These are phyloP conservation scores for Neurospora sp. DNA, from an alignment of 2,329 filamentous ascomycete genomes.

Conservation along the genomic window DNA sequence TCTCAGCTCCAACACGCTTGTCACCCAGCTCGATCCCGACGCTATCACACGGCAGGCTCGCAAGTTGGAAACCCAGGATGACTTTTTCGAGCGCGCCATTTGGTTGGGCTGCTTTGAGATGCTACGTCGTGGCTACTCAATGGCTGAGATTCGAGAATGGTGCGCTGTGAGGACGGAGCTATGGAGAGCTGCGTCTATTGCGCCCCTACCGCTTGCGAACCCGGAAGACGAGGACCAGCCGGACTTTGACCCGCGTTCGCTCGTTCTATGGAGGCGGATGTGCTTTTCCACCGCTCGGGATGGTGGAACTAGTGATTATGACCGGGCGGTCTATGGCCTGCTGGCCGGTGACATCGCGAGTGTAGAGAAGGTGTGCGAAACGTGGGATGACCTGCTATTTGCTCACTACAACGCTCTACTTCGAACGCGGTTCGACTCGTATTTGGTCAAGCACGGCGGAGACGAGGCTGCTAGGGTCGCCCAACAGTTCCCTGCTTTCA, in stretches of 20 bases:
- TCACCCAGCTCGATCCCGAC: constrained; percentile 89
- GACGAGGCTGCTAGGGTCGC: constrained; percentile 42
- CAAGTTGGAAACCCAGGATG: constrained; percentile 69
- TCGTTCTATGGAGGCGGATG: constrained; percentile 66
- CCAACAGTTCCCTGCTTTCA: constrained; percentile 52
- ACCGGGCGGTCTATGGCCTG: constrained; percentile 82
- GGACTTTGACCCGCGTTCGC: constrained; percentile 33
- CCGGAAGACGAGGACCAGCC: constrained; percentile 33
- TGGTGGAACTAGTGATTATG: constrained; percentile 62
- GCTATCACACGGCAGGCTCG: constrained; percentile 70
- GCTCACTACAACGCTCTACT: constrained; percentile 80
- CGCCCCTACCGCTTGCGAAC: constrained; percentile 54
- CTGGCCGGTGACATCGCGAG: constrained; percentile 76
- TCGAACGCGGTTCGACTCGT: constrained; percentile 68
- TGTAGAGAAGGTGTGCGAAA: constrained; percentile 64
- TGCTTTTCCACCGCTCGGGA: constrained; percentile 63
- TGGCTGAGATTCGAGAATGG: constrained; percentile 71
- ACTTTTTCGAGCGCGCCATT: constrained; percentile 79
- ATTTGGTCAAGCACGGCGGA: constrained; percentile 46
- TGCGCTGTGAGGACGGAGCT: constrained; percentile 75
- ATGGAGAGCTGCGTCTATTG: constrained; percentile 80
- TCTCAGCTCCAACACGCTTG: constrained; percentile 48
- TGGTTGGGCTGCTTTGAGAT: constrained; percentile 95
- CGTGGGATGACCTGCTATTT: constrained; percentile 82
- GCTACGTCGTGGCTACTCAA: constrained; percentile 69